These are phyloP conservation scores for Wickerhamomyces kurtzmanii DNA, from an alignment of 805 yeast genomes.

Conservation along the genomic window DNA sequence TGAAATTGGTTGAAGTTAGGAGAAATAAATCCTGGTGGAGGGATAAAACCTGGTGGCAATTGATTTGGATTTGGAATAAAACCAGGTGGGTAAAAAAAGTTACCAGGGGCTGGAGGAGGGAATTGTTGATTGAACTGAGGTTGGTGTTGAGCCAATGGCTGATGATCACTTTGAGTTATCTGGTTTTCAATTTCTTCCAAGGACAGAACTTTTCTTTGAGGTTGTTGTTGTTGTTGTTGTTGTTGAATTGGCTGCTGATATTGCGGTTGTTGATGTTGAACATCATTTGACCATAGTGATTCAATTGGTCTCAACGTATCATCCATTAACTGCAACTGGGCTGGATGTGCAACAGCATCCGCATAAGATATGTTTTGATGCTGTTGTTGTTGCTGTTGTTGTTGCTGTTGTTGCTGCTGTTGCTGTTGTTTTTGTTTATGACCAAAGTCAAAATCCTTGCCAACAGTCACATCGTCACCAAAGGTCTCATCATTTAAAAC, in stretches of 20 bases:
- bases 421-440: too few species aligned
- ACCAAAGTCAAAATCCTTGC: conserved; percentile 61
- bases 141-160: conserved; percentile 8
- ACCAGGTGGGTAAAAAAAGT: conserved; percentile 16
- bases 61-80: too few species aligned
- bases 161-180: conserved; percentile 8
- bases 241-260: conserved; percentile 5
- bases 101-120: conserved; percentile 14
- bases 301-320: conserved; percentile 58
- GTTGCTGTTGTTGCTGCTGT: conserved; percentile 13
- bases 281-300: conserved; percentile 54
- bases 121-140: conserved; percentile 10
- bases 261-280: conserved; percentile 15
- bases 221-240: conserved; percentile 7
- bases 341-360: conserved; percentile 26
- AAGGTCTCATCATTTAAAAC: conserved; percentile 77
- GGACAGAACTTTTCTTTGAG: conserved; percentile 41
- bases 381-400: too few species aligned
- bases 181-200: conserved; percentile 83
- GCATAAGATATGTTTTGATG: conserved; percentile 8
- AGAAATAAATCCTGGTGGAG: conserved; percentile 11
- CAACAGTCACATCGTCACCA: conserved; percentile 44
- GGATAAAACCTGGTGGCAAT: conserved; percentile 5
- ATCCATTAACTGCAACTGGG: conserved; percentile 25
- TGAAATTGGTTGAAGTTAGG: conserved; percentile 6